Percentiles rank a stretch among this genome's conserved stretches.
phyloP scores from a whole-genome alignment of 345 rosid genomes.

The Geranium brycei region DNA sequence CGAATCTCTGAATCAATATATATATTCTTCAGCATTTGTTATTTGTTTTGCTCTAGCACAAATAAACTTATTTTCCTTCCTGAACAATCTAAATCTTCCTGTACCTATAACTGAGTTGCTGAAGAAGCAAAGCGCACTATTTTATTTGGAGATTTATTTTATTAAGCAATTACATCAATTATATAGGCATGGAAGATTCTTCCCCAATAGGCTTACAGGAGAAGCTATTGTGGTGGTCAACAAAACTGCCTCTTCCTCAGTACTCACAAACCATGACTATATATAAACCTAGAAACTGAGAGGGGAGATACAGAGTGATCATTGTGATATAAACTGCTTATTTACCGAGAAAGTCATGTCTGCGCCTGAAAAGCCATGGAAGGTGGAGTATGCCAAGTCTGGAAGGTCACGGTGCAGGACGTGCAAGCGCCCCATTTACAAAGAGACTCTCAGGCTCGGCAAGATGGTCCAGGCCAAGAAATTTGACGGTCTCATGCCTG shows the following conservation, averaged over 20 bases:
- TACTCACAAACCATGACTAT: not conserved
- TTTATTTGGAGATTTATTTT: no score
- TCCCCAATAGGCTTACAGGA: not conserved
- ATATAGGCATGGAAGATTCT: no score
- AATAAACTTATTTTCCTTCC: no score
- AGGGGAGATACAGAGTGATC: not conserved
- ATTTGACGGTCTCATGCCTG: conserved; percentile 95
- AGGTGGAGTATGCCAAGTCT: conserved; percentile 94
- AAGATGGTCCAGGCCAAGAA: conserved; percentile 75
- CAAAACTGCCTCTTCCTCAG: not conserved
- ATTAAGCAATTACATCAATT: no score
- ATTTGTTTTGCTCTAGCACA: no score
- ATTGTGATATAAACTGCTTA: not conserved
- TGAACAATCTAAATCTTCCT: no score
- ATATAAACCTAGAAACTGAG: not conserved
- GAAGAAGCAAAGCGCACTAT: no score
- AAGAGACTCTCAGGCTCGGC: conserved; percentile 67
- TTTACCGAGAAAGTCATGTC: conserved; percentile 24
- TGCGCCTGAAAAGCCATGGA: conserved; percentile 64
- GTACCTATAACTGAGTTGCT: no score
- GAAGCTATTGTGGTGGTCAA: not conserved
- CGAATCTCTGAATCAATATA: no score
- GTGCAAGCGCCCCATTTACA: conserved; percentile 55
- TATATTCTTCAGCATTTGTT: no score
- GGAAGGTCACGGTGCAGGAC: conserved; percentile 73